phyloP scores from a whole-genome alignment of 2,329 filamentous ascomycete genomes.

The Ramularia endophylla region DNA sequence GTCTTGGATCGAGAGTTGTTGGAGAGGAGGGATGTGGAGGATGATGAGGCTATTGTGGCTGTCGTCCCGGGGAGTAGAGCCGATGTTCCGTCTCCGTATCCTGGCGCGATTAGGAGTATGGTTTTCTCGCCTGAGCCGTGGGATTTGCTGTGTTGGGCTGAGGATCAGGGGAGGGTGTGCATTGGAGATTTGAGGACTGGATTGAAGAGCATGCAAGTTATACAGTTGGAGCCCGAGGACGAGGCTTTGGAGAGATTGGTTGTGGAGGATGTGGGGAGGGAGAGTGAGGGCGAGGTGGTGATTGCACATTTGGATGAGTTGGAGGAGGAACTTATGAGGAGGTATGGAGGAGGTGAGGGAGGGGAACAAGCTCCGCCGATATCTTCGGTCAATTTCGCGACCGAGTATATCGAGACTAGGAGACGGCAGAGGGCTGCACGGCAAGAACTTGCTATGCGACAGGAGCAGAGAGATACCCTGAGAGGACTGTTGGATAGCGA shows the following conservation, averaged over 20 bases:
- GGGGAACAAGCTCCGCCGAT: too few species aligned
- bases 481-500: constrained; percentile 33
- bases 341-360: constrained; percentile 37
- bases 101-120: constrained; percentile 84
- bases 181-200: constrained; percentile 66
- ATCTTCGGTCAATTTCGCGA: constrained; percentile 35
- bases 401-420: constrained; percentile 40
- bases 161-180: constrained; percentile 72
- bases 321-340: constrained; percentile 40
- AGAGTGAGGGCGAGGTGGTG: constrained; percentile 30
- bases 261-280: constrained; percentile 17
- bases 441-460: constrained; percentile 32
- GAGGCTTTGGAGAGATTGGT: constrained; percentile 51
- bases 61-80: constrained; percentile 74
- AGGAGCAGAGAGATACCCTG: constrained; percentile 1
- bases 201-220: constrained; percentile 61
- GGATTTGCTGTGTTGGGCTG: constrained; percentile 89
- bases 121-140: constrained; percentile 83
- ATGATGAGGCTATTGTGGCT: constrained; percentile 61
- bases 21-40: constrained; percentile 31
- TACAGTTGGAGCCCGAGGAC: constrained; percentile 56
- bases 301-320: constrained; percentile 38
- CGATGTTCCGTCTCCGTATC: constrained; percentile 42
- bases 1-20: constrained; percentile 58
- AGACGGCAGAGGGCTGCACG: constrained; percentile 26